Conservation (phyloP, 139 green algal genomes). For the Micromonas commoda region DNA sequence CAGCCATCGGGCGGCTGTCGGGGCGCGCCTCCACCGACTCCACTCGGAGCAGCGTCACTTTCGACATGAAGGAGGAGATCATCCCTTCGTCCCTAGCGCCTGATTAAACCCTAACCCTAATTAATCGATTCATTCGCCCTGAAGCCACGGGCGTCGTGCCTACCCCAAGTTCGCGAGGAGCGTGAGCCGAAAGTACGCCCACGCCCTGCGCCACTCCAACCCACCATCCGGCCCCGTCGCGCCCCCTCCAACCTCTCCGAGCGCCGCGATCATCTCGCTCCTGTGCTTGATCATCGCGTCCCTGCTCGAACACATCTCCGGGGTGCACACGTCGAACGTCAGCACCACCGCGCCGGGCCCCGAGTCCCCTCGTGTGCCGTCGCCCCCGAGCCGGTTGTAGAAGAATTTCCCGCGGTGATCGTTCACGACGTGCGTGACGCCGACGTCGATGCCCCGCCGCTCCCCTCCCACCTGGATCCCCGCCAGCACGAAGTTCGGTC, state of each 20-base stretch:
- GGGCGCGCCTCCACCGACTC: too few relatives aligned
- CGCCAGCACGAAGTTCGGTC: too few relatives aligned
- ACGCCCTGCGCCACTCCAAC: background rate
- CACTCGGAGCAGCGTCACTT: too few relatives aligned
- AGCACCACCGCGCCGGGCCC: background rate
- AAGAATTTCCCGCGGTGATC: background rate
- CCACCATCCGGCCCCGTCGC: too few relatives aligned
- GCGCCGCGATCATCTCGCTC: background rate
- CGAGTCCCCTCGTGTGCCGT: too few relatives aligned
- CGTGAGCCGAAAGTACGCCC: background rate
- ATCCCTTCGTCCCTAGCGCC: too few relatives aligned
- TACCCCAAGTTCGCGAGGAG: background rate
- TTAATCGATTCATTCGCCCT: too few relatives aligned
- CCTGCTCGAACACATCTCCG: background rate
- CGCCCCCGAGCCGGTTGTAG: background rate
- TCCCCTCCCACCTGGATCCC: background rate
- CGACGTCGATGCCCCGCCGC: background rate
- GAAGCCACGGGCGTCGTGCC: too few relatives aligned
- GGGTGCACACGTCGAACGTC: background rate
- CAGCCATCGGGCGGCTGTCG: too few relatives aligned
- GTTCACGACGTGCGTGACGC: background rate
- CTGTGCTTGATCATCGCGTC: background rate
- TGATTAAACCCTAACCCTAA: too few relatives aligned
- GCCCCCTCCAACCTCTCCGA: background rate
- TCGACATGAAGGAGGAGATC: too few relatives aligned